Evolutionary conservation across 2,329 filamentous ascomycete species (phyloP).

Genomic region (Pestalotiopsis sp.): DNA sequence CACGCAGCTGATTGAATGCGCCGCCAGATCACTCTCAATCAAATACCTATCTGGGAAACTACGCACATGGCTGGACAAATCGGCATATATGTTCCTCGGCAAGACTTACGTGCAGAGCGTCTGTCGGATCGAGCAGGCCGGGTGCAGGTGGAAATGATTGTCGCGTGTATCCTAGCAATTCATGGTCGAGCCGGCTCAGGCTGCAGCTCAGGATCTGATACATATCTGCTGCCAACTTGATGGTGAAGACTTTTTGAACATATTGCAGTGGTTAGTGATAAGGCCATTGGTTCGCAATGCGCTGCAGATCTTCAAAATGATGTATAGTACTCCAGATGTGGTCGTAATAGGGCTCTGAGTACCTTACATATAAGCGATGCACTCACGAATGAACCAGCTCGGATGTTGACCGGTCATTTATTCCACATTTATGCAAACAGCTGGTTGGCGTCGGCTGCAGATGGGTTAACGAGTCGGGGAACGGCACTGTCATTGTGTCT

Average conservation of each 20-base stretch:
- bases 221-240: too few species aligned
- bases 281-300: neutral
- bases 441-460: neutral
- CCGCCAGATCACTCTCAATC: neutral
- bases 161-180: too few species aligned
- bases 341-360: neutral
- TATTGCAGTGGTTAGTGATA: neutral
- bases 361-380: neutral
- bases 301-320: neutral
- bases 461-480: neutral
- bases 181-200: too few species aligned
- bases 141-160: too few species aligned
- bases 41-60: neutral
- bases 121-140: too few species aligned
- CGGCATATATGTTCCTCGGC: too few species aligned
- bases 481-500: too few species aligned
- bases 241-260: neutral
- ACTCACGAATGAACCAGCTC: neutral
- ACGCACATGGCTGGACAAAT: too few species aligned
- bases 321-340: neutral
- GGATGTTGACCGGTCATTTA: neutral
- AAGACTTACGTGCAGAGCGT: too few species aligned
- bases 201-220: too few species aligned
- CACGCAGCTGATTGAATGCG: neutral
- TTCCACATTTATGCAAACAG: neutral